phyloP scores from a whole-genome alignment of 345 rosid species.

The Eutrema yunnanense region DNA sequence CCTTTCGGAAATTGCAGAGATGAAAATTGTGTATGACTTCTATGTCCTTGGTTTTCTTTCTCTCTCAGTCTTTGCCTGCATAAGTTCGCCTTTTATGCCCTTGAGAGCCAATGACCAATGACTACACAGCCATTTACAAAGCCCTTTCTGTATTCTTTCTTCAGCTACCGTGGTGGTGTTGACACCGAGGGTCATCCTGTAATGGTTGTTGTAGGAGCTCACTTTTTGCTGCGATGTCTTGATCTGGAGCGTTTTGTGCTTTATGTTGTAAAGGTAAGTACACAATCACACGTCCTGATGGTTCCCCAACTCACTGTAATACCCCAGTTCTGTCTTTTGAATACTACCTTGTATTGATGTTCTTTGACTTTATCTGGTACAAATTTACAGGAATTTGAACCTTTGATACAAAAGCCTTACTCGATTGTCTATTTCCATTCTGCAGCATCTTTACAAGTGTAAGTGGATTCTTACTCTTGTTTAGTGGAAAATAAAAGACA shows the following conservation, averaged over 20 bases:
- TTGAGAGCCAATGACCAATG: background rate
- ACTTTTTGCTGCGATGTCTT: constrained; percentile 89
- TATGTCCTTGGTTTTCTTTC: background rate
- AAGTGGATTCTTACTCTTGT: constrained; percentile 35
- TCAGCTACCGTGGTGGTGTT: constrained; percentile 95
- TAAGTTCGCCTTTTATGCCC: background rate
- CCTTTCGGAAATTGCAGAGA: constrained; percentile 95
- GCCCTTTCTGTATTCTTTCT: constrained; percentile 17
- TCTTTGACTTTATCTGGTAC: background rate
- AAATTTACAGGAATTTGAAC: constrained; percentile 87
- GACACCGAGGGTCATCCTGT: constrained; percentile 92
- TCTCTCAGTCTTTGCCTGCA: constrained; percentile 1
- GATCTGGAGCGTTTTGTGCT: constrained; percentile 86
- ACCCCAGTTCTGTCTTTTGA: background rate
- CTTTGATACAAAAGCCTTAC: constrained; percentile 91
- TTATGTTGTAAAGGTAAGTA: constrained; percentile 66
- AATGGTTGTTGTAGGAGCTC: constrained; percentile 99
- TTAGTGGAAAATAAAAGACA: background rate
- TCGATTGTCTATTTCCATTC: constrained; percentile 89
- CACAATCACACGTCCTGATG: background rate
- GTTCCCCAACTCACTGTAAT: constrained; percentile 1
- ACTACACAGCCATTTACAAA: constrained; percentile 4
- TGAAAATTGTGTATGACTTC: constrained; percentile 86
- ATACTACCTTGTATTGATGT: background rate
- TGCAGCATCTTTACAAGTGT: constrained; percentile 91